phyloP scores from a whole-genome alignment of 176 grass and related monocot genomes.

The Oryza brachyantha region DNA sequence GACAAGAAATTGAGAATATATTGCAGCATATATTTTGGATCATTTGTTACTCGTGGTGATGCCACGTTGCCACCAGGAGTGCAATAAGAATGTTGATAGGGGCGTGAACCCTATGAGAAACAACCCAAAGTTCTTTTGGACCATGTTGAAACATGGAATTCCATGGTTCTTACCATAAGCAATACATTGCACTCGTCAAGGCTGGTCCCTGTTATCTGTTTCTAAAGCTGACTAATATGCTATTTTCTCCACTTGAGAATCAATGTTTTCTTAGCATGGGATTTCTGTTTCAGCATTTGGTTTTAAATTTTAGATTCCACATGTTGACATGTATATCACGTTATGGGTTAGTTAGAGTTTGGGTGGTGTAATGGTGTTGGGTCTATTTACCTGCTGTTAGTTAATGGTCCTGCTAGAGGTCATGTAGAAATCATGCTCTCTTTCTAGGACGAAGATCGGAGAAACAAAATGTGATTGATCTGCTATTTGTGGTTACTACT shows the following conservation, averaged over 20 bases:
- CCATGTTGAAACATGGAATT: not conserved
- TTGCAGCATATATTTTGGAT: not conserved
- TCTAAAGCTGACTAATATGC: not conserved
- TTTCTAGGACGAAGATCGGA: not conserved
- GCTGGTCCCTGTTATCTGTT: not conserved
- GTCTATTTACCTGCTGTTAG: not conserved
- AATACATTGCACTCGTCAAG: not conserved
- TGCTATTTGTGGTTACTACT: not conserved
- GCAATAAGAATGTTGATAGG: not conserved
- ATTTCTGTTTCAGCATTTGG: not conserved
- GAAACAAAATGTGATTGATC: not conserved
- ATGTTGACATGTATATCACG: too few relatives aligned
- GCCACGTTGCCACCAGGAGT: not conserved
- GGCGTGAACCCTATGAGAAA: not conserved
- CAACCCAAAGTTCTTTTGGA: not conserved
- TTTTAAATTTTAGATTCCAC: not conserved
- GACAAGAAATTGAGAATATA: not conserved
- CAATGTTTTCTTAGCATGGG: not conserved
- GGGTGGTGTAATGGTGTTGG: not conserved
- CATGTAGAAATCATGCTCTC: not conserved
- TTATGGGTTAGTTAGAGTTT: not conserved
- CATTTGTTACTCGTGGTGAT: conserved; percentile 7
- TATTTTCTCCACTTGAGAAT: not conserved
- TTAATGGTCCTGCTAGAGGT: conserved; percentile 17
- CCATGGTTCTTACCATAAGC: not conserved